A percentile compares a stretch with the other conserved stretches of the same genome.
Conservation (phyloP, 2,329 filamentous ascomycete genomes). For the Nemania sp. region DNA sequence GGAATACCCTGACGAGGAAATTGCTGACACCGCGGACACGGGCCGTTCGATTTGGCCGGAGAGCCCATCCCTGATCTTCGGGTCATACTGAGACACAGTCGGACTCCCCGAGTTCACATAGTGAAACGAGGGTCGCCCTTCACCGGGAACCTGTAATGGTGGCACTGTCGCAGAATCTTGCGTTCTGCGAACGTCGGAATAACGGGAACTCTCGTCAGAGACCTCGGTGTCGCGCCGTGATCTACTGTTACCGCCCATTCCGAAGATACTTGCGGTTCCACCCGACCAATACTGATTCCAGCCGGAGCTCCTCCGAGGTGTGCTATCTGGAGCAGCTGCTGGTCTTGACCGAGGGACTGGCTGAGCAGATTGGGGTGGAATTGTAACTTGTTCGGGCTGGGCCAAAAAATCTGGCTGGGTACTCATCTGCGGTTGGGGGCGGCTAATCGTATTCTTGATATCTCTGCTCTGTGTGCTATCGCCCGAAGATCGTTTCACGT, state of each 20-base stretch:
- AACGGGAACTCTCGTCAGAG: conserved; percentile 60
- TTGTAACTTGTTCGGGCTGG: conserved; percentile 30
- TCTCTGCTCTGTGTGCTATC: conserved; percentile 64
- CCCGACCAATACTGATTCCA: conserved; percentile 81
- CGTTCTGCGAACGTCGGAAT: conserved; percentile 58
- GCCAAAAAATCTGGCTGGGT: conserved; percentile 35
- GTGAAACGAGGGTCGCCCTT: conserved; percentile 62
- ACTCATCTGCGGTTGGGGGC: conserved; percentile 57
- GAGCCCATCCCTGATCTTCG: conserved; percentile 59
- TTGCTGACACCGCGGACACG: conserved; percentile 52
- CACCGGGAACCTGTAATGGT: conserved; percentile 63
- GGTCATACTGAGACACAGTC: conserved; percentile 63
- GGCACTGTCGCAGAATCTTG: conserved; percentile 71
- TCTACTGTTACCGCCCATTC: conserved; percentile 50
- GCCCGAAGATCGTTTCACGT: conserved; percentile 54
- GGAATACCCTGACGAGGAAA: conserved; percentile 60
- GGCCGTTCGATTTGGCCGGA: conserved; percentile 64
- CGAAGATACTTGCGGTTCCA: conserved; percentile 69
- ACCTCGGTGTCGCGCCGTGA: conserved; percentile 53
- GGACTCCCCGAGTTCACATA: conserved; percentile 71
- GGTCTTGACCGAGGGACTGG: conserved; percentile 42
- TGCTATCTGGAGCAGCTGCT: conserved; percentile 44
- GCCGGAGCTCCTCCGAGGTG: conserved; percentile 65
- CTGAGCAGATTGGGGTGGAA: conserved; percentile 28
- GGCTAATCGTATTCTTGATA: conserved; percentile 65